Base-by-base conservation (phyloP, 306 rosid genomes). In the Benincasa hispida region DNA sequence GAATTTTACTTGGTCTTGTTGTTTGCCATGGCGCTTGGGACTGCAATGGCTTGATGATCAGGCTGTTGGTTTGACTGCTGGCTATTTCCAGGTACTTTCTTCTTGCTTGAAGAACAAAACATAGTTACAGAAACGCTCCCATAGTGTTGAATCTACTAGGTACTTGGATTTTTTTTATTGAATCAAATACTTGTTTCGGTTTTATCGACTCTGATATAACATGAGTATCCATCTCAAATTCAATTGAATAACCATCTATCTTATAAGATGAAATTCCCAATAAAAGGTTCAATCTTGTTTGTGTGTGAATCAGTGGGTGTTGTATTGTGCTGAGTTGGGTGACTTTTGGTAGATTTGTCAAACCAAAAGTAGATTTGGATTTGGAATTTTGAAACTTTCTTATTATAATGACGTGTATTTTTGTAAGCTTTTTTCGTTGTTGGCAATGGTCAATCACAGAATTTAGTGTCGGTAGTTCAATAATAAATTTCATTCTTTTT, bases 1-100 rank as follows among this genome's bases (percentile, higher is more conserved):
- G 75, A 58, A 12, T 25, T 59, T 59, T 59, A 59, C 65, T 59
- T 59, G 65, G 65, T 59, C 65, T 3, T 21, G 79, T 39, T 79
- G 4, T 37, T 30, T 28, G 28, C 19, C 3, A 14, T 39, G 25
- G 24, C 39, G 68, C 19, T 24, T 11, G 1, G 35, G 34, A 1
- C 35, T 25, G 34, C 10, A 12, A 27, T 25, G 8, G 60, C 18
- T 58, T 58, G 54, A 15, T 17, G n/a, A 4, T 58, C 19, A 25
- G 25, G 34, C 63, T 24, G 55, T 27, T 58, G 19, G 34, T 27
- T 58, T 27, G 32, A 27, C 63, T 27, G 6, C 13, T 25, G n/a
- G 60, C 14, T 21, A 55, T 59, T 59, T 59, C 65, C 65, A 11
- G 37, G 37, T 59, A 25, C 35, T 59, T 59, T 59, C 65, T 59